Percentiles rank a stretch among this genome's conserved stretches.
Conservation (phyloP, 2,329 filamentous ascomycete species). For the Rhynchosporium secalis region DNA sequence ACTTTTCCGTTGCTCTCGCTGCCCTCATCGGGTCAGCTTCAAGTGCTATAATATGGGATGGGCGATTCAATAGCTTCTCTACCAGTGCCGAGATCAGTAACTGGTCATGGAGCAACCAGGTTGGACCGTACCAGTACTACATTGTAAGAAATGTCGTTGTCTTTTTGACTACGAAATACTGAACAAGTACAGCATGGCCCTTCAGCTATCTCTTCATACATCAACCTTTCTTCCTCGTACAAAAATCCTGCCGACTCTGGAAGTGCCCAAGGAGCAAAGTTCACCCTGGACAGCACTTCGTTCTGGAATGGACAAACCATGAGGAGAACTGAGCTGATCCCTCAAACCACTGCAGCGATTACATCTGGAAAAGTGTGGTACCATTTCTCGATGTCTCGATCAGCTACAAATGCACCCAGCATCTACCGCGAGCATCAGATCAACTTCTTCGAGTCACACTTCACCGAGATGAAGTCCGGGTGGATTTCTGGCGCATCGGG, state of each 20-base stretch:
- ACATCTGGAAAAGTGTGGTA: slow-evolving; percentile 66
- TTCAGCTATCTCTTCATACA: slow-evolving; percentile 41
- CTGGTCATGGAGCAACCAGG: slow-evolving; percentile 68
- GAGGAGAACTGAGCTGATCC: slow-evolving; percentile 73
- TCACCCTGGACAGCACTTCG: slow-evolving; percentile 63
- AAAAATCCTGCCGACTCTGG: slow-evolving; percentile 57
- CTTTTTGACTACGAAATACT: not conserved
- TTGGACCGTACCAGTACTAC: slow-evolving; percentile 73
- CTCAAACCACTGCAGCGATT: slow-evolving; percentile 65
- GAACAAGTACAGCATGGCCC: slow-evolving; percentile 53
- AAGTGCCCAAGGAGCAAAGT: slow-evolving; percentile 64
- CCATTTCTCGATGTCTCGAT: slow-evolving; percentile 67
- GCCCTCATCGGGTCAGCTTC: slow-evolving; percentile 31
- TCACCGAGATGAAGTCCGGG: slow-evolving; percentile 73
- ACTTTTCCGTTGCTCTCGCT: slow-evolving; percentile 30
- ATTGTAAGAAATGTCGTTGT: slow-evolving; percentile 44
- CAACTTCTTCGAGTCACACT: slow-evolving; percentile 66
- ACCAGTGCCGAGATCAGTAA: slow-evolving; percentile 55
- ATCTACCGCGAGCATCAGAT: slow-evolving; percentile 67
- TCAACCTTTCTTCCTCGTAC: slow-evolving; percentile 48
- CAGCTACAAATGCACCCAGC: slow-evolving; percentile 59
- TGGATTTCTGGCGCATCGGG: slow-evolving; percentile 52
- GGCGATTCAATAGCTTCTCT: slow-evolving; percentile 61
- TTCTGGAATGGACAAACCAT: slow-evolving; percentile 74
- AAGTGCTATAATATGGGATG: slow-evolving; percentile 62